Evolutionary conservation across 1,139 yeast genomes (phyloP), one percentile per base, ranked within the genome.

Genomic region (Kurtzmaniella natalensis): DNA sequence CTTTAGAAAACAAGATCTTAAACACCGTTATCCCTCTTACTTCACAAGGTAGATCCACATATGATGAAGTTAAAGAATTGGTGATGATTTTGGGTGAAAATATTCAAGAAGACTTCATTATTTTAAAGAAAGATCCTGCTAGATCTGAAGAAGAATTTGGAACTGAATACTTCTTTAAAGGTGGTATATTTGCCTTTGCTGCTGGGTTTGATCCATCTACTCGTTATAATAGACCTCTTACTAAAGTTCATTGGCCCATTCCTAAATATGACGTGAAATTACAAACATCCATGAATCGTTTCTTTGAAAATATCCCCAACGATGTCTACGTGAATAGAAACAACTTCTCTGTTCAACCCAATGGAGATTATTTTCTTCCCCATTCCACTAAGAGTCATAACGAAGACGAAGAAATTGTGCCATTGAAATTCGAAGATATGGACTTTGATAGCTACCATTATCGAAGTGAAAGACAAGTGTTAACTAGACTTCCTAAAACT

Each of bases 171-270:
- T 67, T 68, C 37, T 66, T 81, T 48, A 71, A 81, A 40, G 83
- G 76, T 1, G 86, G 85, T 0, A 61, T 76, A 0, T 73, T 81
- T 49, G 78, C 78, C 3, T 82, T 81, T 58, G 88, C 94, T 0
- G 80, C 84, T 3, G 94, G 92, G 0, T 84, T 84, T 52, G 72
- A 79, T 43, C 92, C 89, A 2, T 48, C 53, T 6, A 68, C 62
- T 25, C 70, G 81, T 38, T 67, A 81, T 47, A 65, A 76, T 40
- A 63, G 54, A 31, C 81, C 81, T 2, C 50, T 78, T 35, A 66
- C 81, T 1, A 51, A 53, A 21, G 70, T 80, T 29, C 87, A 81
- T 45, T 69, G 59, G 11, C 86, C 86, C 0, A 79, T 81, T 18
- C 87, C 87, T 0, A 70, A 72, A 7, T 80, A 80, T 47, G 63